These are phyloP conservation scores for Hypoxylon crocopeplum DNA, from an alignment of 495 filamentous ascomycete genomes.

Conservation along the genomic window DNA sequence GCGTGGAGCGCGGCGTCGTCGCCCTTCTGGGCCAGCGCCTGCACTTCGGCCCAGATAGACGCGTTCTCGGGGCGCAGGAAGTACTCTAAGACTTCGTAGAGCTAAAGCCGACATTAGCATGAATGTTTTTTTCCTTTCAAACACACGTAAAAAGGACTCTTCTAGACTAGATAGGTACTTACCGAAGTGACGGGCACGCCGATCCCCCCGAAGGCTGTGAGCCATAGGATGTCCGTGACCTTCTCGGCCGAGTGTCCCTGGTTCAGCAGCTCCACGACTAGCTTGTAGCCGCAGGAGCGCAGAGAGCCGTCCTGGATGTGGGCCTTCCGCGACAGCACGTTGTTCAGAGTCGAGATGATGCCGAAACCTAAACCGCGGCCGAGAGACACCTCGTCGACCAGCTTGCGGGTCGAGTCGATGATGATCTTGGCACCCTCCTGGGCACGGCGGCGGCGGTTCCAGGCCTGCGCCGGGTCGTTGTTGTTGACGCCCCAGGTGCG, in stretches of 20 bases:
- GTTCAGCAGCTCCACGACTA: conserved; percentile 39
- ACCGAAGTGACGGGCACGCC: conserved; percentile 48
- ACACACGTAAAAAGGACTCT: neutral
- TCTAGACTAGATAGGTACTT: conserved; percentile 7
- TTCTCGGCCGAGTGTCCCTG: conserved; percentile 33
- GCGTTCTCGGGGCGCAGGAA: conserved; percentile 52
- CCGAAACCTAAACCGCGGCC: conserved; percentile 21
- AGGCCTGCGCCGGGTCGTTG: conserved; percentile 67
- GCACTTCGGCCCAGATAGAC: conserved; percentile 56
- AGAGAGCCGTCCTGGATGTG: conserved; percentile 36
- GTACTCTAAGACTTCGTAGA: conserved; percentile 52
- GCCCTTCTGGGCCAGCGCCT: conserved; percentile 47
- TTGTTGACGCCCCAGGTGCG: conserved; percentile 72
- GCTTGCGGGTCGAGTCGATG: conserved; percentile 34
- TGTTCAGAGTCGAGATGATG: conserved; percentile 13
- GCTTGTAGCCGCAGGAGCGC: conserved; percentile 36
- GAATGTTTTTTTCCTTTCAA: no score
- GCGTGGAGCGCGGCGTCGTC: conserved; percentile 41
- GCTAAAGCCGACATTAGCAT: conserved; percentile 39
- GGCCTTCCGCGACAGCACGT: conserved; percentile 10
- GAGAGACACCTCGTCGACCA: conserved; percentile 36
- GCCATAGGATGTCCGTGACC: conserved; percentile 44
- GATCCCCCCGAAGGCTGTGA: conserved; percentile 43
- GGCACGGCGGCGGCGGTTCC: conserved; percentile 64
- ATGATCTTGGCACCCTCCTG: conserved; percentile 39